A percentile compares a stretch with the other conserved stretches of the same genome.
Conservation (phyloP, 495 filamentous ascomycete species). For the Hyphodiscus hymeniophilus region DNA sequence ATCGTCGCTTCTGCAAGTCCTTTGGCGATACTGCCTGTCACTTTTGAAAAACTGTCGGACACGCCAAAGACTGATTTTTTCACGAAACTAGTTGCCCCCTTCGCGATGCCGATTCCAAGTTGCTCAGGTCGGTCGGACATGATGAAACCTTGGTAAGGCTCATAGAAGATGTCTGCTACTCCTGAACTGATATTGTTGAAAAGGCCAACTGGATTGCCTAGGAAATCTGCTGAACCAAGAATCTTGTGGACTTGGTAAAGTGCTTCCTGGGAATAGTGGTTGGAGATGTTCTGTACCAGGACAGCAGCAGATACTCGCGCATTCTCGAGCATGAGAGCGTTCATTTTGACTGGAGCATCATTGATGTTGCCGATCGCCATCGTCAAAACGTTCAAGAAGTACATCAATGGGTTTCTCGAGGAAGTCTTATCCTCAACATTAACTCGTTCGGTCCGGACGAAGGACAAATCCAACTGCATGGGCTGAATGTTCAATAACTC, state of each 20-base stretch:
- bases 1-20: constrained; percentile 87
- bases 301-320: constrained; percentile 82
- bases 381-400: constrained; percentile 94
- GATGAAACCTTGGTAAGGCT: constrained; percentile 94
- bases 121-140: constrained; percentile 94
- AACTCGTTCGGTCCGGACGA: constrained; percentile 92
- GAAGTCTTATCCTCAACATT: constrained; percentile 92
- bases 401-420: constrained; percentile 90
- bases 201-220: constrained; percentile 95
- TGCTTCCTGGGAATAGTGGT: constrained; percentile 92
- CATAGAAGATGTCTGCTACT: constrained; percentile 96
- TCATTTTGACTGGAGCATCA: constrained; percentile 87
- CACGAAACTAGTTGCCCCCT: constrained; percentile 92
- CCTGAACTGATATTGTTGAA: constrained; percentile 98
- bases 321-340: constrained; percentile 91
- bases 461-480: constrained; percentile 94
- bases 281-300: constrained; percentile 74
- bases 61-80: constrained; percentile 98
- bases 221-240: constrained; percentile 91
- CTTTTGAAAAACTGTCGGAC: constrained; percentile 90
- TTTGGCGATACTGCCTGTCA: constrained; percentile 95
- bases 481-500: constrained; percentile 94
- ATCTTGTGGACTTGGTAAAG: constrained; percentile 96
- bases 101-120: constrained; percentile 87
- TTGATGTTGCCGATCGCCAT: constrained; percentile 99